Evolutionary conservation across 805 yeast genomes (phyloP), one percentile per base, ranked within the genome.

Genomic region (Wickerhamiella lipophila): DNA sequence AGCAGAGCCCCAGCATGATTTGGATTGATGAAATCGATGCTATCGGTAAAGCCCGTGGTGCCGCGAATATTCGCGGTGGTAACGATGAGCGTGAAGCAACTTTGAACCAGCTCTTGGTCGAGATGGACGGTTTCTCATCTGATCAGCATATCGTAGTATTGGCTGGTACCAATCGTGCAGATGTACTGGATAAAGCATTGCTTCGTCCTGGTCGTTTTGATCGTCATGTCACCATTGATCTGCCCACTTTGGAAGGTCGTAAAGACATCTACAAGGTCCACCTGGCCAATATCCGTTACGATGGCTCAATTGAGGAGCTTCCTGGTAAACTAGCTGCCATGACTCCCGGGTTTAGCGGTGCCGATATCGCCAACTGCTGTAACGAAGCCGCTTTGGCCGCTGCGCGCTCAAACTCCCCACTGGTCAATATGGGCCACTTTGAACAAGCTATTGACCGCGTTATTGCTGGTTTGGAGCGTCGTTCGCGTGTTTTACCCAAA

Each of bases 11-110:
- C 6, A 74, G 94, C 2, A 87, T 87, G 58, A 80, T 87, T 48
- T 87, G 87, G 62, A 85, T 87, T 46, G 96, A 87, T 68, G 96
- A 87, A 68, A 88, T 87, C 59, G 96, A 87, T 70, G 96, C 96
- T 18, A 88, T 87, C 62, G 96, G 96, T 62, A 85, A 83, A 66
- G 80, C 81, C 57, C 83, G 83, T 30, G 74, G 57, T 73, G 59
- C 65, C 34, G 67, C 66, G 4, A 56, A 54, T 36, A 48, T 80
- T 63, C 78, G 83, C 38, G 94, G 94, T 49, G 80, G 82, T 46
- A 85, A 87, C 60, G 96, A 87, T 64, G 96, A 87, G 70, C 79
- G 95, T 64, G 96, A 88, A 65, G 82, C 86, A 42, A 88, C 96
- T 0, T 74, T 88, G 60, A 88, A 88, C 68, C 96, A 88, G 69